Base-by-base conservation (phyloP, 2,329 filamentous ascomycete genomes). In the Lecanicillium sp. region DNA sequence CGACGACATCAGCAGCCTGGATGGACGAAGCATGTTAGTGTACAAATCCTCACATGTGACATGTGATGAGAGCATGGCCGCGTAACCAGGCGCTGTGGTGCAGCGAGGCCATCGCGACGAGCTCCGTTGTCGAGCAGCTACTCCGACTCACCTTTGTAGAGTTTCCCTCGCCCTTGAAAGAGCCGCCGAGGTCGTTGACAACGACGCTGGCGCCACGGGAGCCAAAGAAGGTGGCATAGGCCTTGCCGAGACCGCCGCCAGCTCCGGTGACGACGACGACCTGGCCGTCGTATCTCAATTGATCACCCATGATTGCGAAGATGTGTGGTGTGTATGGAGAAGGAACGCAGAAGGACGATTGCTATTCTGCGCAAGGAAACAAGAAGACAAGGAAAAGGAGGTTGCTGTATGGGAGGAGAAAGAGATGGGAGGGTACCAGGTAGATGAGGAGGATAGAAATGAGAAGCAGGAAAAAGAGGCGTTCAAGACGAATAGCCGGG, bases 161-260 rank as follows among this genome's bases (percentile, higher is more conserved):
- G 51, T 74, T 79, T 43, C 89, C 90, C 68, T 95, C 88, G 51
- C 92, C 90, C 65, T 92, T 90, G 73, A 92, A 89, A 33, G 88
- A 92, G 36, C 78, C 86, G 46, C 92, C 92, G 37, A 96, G 75
- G 60, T 98, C 92, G 63, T 98, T 98, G 53, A 98, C 92, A 34
- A 98, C 90, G 52, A 94, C 85, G 63, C 83, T 94, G 51, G 88
- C 92, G 55, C 92, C 92, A 57, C 90, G 80, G 41, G 85, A 88
- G 42, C 77, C 92, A 59, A 94, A 96, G 72, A 95, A 96, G 44
- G 82, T 69, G 51, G 94, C 88, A 60, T 83, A 95, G 55, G 82
- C 81, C 62, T 81, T 85, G 52, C 84, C 84, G 42, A 90, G 68
- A 47, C 85, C 85, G 58, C 83, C 84, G 48, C 85, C 84, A 43